Evolutionary conservation across 2,329 filamentous ascomycete species (phyloP), one percentile per base, ranked within the genome.

Genomic region (Colletotrichum sp.): DNA sequence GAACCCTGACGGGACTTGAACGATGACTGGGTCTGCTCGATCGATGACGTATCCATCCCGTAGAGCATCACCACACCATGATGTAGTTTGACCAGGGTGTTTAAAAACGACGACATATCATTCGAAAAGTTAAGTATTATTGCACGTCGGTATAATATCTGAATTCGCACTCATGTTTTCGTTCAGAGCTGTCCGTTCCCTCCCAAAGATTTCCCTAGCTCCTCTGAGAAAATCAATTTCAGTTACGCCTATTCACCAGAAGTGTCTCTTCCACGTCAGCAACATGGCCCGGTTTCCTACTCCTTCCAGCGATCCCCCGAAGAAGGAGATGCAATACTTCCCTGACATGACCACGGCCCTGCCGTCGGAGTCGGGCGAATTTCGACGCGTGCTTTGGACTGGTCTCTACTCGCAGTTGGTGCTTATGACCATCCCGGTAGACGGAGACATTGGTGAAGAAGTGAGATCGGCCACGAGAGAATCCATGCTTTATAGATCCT

Each of bases 361-460:
- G 65, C 86, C 91, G 7, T 85, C 86, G 24, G 84, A 87, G 52
- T 92, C 91, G 24, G 88, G 85, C 4, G 89, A 92, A 73, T 93
- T 93, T 80, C 86, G 92, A 6, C 90, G 89, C 39, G 91, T 93
- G 26, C 83, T 93, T 16, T 92, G 89, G 83, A 93, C 92, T 3
- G 92, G 92, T 0, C 83, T 93, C 8, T 93, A 93, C 81, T 88
- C 87, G 13, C 92, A 93, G 81, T 82, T 93, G 10, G 92, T 93
- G 0, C 86, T 92, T 1, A 93, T 93, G 92, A 92, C 91, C 59
- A 87, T 93, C 1, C 92, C 92, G 0, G 89, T 92, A 0, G 88
- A 88, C 16, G 91, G 92, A 4, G 91, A 93, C 34, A 93, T 93
- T 78, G 91, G 92, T n/a, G 91, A 93, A 68, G 91, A 93, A 83